Evolutionary conservation across 108 stramenopile species (phyloP), one percentile per base, ranked within the genome.

Genomic region (Licmophora abbreviata): DNA sequence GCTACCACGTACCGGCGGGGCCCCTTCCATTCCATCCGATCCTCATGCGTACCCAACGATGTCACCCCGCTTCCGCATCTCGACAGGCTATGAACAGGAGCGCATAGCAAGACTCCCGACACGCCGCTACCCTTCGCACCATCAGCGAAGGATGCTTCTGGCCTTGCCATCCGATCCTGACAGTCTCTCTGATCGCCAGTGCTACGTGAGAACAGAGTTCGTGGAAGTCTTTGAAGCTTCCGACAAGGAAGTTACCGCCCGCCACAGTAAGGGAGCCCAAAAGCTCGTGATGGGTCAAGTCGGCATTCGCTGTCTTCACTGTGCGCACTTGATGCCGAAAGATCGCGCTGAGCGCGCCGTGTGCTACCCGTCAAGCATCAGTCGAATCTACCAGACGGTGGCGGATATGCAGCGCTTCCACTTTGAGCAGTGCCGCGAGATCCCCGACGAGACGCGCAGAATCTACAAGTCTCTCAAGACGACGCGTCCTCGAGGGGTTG

Each of bases 361-460:
- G 11, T 88, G 86, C 55, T 92, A 81, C 53, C 86, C 86, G 24
- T 67, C 67, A 8, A 68, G 68, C 18, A 79, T 88, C 48, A 65
- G 59, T 30, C 58, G 82, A 15, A 80, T 88, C 48, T 88, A 88
- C 51, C 86, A 88, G 36, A 84, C 82, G 7, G 80, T 88, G 35
- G 82, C 77, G 17, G 82, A 83, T 55, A 88, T 88, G 91, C 86
- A 92, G 51, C 71, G 91, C 14, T 88, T 88, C 61, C 91, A 92
- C 66, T 92, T 92, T 52, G 86, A 88, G 54, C 63, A 74, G 14
- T 92, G 91, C 54, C 59, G 65, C 14, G 79, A 80, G 35, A 92
- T 92, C 35, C 86, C 86, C 9, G 44, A 51, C 1, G 62, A 67
- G 42, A 81, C 79, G 18, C 67, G 79, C 37, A 58, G 75, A 36